Base-by-base conservation (phyloP, 495 filamentous ascomycete species). In the Penicillium paradoxum region DNA sequence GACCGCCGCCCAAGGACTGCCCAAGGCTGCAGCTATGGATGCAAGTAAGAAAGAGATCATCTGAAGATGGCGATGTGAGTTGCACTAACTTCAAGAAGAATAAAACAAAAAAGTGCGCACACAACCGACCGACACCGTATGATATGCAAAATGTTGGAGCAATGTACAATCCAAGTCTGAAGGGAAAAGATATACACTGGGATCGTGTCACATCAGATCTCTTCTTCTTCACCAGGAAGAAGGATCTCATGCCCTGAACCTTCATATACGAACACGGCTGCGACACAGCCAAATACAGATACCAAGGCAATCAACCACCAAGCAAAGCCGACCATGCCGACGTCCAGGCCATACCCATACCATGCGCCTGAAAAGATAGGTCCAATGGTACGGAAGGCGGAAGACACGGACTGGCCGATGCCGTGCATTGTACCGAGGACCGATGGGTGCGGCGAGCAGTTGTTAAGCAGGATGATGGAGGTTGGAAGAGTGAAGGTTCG, bases 361-460 rank as follows among this genome's bases (percentile, higher is more conserved):
- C 86, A 70, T 54, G 79, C 83, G 0, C 89, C 88, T 11, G 83
- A 82, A 24, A 88, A 59, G 14, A 89, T 77, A 3, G 90, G 90
- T 0, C 88, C 90, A 18, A 92, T 67, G 3, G 90, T 89, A 34
- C 89, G 77, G 39, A 85, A 84, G 22, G 83, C 79, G 32, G 79
- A 84, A 32, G 79, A 84, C 8, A 86, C 85, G 55, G 79, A 88
- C 69, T 91, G 86, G 9, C 83, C 89, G 18, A 92, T 78, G 5
- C 90, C 90, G 68, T 95, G 90, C 29, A 93, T 79, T 2, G 88
- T 90, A 1, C 88, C 87, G 9, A 95, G 75, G 6, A 92, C 88
- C 24, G 79, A 83, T 0, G 89, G 89, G 59, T 91, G 88, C 2
- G 90, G 88, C 40, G 83, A 85, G 70, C 84, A 87, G 64, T 95